Percentiles rank a stretch among this genome's conserved stretches.
Conservation (phyloP, 495 filamentous ascomycete species). For the Hyaloscypha bicolor region DNA sequence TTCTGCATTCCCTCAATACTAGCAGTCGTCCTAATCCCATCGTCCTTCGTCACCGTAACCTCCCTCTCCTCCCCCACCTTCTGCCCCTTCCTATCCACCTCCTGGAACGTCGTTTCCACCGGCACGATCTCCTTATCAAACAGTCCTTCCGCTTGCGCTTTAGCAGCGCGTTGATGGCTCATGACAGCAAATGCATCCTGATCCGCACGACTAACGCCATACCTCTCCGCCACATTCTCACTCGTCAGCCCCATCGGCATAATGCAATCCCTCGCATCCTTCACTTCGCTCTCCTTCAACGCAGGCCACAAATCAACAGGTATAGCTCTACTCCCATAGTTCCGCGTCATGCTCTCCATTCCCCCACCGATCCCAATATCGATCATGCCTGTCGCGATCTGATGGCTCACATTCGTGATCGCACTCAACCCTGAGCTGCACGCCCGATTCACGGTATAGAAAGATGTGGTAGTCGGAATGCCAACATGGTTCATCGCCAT, state of each 20-base stretch:
- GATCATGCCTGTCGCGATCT: conserved; percentile 71
- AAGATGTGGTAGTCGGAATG: conserved; percentile 70
- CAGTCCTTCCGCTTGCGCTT: conserved; percentile 65
- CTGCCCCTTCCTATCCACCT: conserved; percentile 61
- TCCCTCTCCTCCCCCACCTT: conserved; percentile 50
- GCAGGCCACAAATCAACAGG: conserved; percentile 79
- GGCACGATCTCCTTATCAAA: conserved; percentile 82
- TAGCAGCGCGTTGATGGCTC: conserved; percentile 69
- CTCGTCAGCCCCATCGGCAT: conserved; percentile 94
- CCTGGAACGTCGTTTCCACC: conserved; percentile 66
- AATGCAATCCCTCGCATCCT: conserved; percentile 81
- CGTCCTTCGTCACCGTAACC: conserved; percentile 70
- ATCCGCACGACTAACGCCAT: conserved; percentile 70
- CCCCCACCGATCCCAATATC: conserved; percentile 83
- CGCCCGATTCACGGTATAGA: conserved; percentile 86
- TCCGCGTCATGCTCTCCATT: conserved; percentile 92
- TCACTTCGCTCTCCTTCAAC: conserved; percentile 60
- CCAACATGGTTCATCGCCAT: conserved; percentile 87
- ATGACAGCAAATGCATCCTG: conserved; percentile 82
- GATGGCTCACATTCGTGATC: conserved; percentile 69
- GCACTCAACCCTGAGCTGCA: conserved; percentile 77
- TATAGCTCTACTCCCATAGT: conserved; percentile 82
- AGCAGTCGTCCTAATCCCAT: conserved; percentile 73
- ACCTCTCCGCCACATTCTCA: conserved; percentile 84
- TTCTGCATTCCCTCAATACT: conserved; percentile 69